Evolutionary conservation across 768 basidiomycete species (phyloP).

Genomic region (Gloeophyllum trabeum): DNA sequence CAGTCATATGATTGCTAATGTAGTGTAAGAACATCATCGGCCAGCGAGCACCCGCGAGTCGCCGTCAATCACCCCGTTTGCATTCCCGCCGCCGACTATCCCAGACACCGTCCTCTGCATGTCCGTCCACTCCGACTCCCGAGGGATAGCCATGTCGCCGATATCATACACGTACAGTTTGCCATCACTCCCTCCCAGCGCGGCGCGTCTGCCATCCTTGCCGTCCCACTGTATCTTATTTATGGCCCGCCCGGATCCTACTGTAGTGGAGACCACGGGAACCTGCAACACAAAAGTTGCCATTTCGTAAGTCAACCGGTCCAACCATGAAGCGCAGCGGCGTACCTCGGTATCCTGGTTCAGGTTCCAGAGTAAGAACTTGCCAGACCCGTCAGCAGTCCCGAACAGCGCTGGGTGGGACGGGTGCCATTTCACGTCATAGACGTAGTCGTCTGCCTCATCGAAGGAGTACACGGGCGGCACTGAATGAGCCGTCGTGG

Average conservation of each 20-base stretch:
- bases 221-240: slow-evolving; percentile 96
- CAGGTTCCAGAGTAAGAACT: slow-evolving; percentile 96
- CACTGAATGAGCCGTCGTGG: slow-evolving; percentile 42
- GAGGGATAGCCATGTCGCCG: slow-evolving; percentile 79
- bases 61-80: slow-evolving; percentile 21
- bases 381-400: slow-evolving; percentile 87
- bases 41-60: slow-evolving; percentile 20
- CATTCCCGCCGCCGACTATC: slow-evolving; percentile 37
- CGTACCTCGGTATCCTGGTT: slow-evolving; percentile 93
- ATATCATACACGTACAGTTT: slow-evolving; percentile 91
- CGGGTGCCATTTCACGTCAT: slow-evolving; percentile 98
- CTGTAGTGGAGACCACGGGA: slow-evolving; percentile 77
- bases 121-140: slow-evolving; percentile 91
- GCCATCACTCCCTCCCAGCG: slow-evolving; percentile 87
- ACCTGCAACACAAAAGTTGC: slow-evolving; percentile 39
- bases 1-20: too few relatives aligned
- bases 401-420: slow-evolving; percentile 91
- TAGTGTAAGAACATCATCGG: slow-evolving; percentile 15
- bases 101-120: slow-evolving; percentile 79
- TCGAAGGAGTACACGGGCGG: slow-evolving; percentile 87
- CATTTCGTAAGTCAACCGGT: neutral
- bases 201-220: slow-evolving; percentile 85
- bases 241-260: slow-evolving; percentile 72
- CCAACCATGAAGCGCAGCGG: slow-evolving; percentile 7
- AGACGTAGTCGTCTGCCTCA: slow-evolving; percentile 97